phyloP scores from a whole-genome alignment of 495 filamentous ascomycete species.

The Xylaria intraflava region DNA sequence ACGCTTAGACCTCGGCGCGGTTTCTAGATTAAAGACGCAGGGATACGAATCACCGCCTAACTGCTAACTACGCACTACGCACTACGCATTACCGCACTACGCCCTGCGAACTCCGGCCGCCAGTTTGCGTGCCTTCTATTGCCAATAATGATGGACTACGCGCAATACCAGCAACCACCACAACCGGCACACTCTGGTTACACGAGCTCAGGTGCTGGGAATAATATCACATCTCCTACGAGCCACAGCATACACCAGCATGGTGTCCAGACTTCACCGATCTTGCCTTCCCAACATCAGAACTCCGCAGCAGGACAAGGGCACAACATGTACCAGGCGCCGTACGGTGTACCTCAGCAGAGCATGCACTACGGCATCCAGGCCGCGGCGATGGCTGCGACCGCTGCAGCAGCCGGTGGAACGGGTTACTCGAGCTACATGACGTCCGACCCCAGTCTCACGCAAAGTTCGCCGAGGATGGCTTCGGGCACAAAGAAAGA shows the following conservation, averaged over 20 bases:
- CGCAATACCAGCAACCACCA: conserved; percentile 57
- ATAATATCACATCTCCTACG: conserved; percentile 56
- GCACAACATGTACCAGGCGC: conserved; percentile 54
- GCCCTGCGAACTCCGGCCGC: conserved; percentile 26
- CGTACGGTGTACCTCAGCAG: conserved; percentile 51
- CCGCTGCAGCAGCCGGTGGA: conserved; percentile 60
- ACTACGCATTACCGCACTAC: too few species aligned
- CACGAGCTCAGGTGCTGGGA: conserved; percentile 48
- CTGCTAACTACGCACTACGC: too few species aligned
- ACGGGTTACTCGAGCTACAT: conserved; percentile 48
- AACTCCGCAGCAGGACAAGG: conserved; percentile 45
- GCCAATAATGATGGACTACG: conserved; percentile 63
- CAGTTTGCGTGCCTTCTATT: conserved; percentile 24
- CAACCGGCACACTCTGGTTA: conserved; percentile 51
- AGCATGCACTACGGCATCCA: conserved; percentile 60
- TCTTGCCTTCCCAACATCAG: conserved; percentile 54
- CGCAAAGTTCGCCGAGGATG: conserved; percentile 57
- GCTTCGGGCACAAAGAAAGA: conserved; percentile 48
- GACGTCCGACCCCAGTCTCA: conserved; percentile 47
- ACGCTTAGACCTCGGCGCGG: conserved; percentile 19
- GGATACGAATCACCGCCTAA: conserved; percentile 17
- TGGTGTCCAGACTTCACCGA: conserved; percentile 53
- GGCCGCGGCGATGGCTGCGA: conserved; percentile 63
- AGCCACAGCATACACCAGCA: conserved; percentile 50
- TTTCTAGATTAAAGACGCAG: conserved; percentile 23